These are phyloP conservation scores for Diaporthe sp. DNA, from an alignment of 2,329 filamentous ascomycete species.

Conservation along the genomic window DNA sequence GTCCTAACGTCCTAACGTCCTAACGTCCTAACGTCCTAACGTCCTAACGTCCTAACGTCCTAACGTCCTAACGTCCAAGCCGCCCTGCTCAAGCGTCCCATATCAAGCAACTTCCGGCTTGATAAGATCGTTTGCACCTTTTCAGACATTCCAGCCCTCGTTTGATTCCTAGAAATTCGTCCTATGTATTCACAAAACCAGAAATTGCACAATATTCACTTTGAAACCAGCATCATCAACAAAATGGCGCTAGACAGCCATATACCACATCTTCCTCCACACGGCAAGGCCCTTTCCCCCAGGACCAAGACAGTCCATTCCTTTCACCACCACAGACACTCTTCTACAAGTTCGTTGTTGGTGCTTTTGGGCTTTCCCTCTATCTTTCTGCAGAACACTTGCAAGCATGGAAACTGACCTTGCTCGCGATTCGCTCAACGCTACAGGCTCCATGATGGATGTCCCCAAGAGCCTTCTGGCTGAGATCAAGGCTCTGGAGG, in stretches of 20 bases:
- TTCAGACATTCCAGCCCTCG: background rate
- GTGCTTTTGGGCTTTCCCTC: background rate
- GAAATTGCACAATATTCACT: background rate
- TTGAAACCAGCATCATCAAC: background rate
- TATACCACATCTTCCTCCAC: conserved; percentile 23
- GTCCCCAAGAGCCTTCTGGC: conserved; percentile 83
- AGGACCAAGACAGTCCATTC: conserved; percentile 28
- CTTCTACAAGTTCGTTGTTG: conserved; percentile 7
- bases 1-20: no score
- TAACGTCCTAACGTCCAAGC: no score
- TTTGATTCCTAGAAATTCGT: background rate
- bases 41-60: background rate
- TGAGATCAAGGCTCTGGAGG: conserved; percentile 87
- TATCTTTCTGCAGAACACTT: no score
- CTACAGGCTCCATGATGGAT: conserved; percentile 86
- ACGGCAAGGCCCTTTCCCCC: conserved; percentile 33
- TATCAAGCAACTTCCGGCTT: background rate
- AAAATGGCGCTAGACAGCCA: conserved; percentile 31
- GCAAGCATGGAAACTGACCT: conserved; percentile 8
- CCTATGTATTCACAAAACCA: background rate
- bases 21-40: background rate
- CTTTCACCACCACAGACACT: conserved; percentile 33
- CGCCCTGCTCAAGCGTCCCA: background rate
- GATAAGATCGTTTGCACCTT: background rate
- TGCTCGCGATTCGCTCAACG: conserved; percentile 15